Percentiles rank a stretch among this genome's conserved stretches.
These are phyloP conservation scores for Lachancea kluyveri DNA, from an alignment of 805 yeast genomes.

Conservation along the genomic window DNA sequence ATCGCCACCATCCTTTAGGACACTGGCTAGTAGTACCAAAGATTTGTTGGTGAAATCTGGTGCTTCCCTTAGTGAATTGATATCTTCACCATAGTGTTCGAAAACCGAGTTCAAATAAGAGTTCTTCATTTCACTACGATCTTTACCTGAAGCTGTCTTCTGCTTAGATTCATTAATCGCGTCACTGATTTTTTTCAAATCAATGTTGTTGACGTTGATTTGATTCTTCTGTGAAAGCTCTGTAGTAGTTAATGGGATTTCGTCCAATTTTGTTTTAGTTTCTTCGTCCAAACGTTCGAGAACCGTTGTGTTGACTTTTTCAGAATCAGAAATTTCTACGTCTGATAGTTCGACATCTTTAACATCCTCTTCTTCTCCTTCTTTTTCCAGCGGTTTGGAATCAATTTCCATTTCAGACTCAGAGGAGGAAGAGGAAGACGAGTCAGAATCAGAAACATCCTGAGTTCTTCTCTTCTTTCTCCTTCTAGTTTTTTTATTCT, in stretches of 20 bases:
- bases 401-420: conserved; percentile 22
- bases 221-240: conserved; percentile 26
- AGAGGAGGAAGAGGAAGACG: conserved; percentile 29
- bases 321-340: conserved; percentile 23
- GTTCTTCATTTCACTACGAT: conserved; percentile 35
- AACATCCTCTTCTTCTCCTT: conserved; percentile 6
- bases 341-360: conserved; percentile 29
- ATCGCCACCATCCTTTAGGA: conserved; percentile 51
- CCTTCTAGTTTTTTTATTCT: conserved; percentile 40
- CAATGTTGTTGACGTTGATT: conserved; percentile 20
- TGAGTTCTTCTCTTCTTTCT: conserved; percentile 81
- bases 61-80: conserved; percentile 51
- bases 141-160: conserved; percentile 2
- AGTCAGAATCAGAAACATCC: conserved; percentile 46
- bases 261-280: conserved; percentile 16
- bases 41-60: conserved; percentile 60
- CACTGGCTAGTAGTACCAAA: conserved; percentile 48
- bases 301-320: too few relatives aligned
- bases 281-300: conserved; percentile 18
- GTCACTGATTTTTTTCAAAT: conserved; percentile 27
- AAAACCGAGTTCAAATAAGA: conserved; percentile 52
- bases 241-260: conserved; percentile 31
- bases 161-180: conserved; percentile 26
- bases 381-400: conserved; percentile 10
- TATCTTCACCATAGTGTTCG: conserved; percentile 52